phyloP scores from a whole-genome alignment of 2,329 filamentous ascomycete genomes.

The Coniella lustricola region DNA sequence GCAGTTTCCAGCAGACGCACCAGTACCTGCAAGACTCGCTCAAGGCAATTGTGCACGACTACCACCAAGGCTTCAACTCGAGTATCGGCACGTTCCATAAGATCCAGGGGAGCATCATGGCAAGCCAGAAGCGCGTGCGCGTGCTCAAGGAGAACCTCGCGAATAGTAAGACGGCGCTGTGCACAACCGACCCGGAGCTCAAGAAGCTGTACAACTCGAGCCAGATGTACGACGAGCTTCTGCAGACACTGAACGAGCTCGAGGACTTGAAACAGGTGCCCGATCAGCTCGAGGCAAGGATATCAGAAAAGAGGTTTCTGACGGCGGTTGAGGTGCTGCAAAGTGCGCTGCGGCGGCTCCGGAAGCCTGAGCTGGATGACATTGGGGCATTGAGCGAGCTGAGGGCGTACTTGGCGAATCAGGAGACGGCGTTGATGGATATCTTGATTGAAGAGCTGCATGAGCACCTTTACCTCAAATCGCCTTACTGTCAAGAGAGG shows the following conservation, averaged over 20 bases:
- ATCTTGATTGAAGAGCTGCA: slow-evolving; percentile 96
- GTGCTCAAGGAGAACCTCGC: slow-evolving; percentile 75
- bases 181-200: slow-evolving; percentile 81
- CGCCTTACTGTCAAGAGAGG: slow-evolving; percentile 90
- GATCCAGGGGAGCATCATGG: slow-evolving; percentile 88
- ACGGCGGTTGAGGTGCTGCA: slow-evolving; percentile 89
- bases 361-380: slow-evolving; percentile 81
- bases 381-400: slow-evolving; percentile 86
- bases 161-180: slow-evolving; percentile 72
- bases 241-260: slow-evolving; percentile 75
- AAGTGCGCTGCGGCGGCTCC: slow-evolving; percentile 73
- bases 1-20: slow-evolving; percentile 76
- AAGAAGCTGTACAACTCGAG: slow-evolving; percentile 83
- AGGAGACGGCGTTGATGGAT: slow-evolving; percentile 85
- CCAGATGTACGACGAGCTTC: slow-evolving; percentile 81
- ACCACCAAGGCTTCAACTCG: slow-evolving; percentile 98
- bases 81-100: slow-evolving; percentile 99
- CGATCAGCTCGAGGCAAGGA: slow-evolving; percentile 85
- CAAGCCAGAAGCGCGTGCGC: slow-evolving; percentile 79
- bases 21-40: slow-evolving; percentile 85
- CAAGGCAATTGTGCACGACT: slow-evolving; percentile 94
- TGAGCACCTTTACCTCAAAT: slow-evolving; percentile 95
- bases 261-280: slow-evolving; percentile 86
- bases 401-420: slow-evolving; percentile 81
- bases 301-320: slow-evolving; percentile 93